phyloP scores from a whole-genome alignment of 257 asterid species.

The Catharanthus roseus region DNA sequence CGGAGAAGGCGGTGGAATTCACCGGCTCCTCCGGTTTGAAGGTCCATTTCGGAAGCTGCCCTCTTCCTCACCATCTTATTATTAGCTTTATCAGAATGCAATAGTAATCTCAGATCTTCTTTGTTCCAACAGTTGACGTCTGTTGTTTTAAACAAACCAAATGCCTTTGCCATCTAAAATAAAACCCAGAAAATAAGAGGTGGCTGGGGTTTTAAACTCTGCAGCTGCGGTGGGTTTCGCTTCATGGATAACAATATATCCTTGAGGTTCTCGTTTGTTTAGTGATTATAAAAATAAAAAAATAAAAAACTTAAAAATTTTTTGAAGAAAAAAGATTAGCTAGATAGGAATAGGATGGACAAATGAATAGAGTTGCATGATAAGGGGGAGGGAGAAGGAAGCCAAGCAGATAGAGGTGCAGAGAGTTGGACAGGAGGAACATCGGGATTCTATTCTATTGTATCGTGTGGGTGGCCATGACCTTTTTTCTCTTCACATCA shows the following conservation, averaged over 20 bases:
- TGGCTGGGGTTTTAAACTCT: background rate
- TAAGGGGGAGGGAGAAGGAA: slow-evolving; percentile 32
- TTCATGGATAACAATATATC: background rate
- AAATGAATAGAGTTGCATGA: slow-evolving; percentile 7
- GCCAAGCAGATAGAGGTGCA: slow-evolving; percentile 58
- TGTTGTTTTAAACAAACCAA: slow-evolving; percentile 24
- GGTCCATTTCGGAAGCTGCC: slow-evolving; percentile 73
- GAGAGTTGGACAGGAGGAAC: slow-evolving; percentile 51
- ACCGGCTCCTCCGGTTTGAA: slow-evolving; percentile 26
- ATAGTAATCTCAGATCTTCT: slow-evolving; percentile 10
- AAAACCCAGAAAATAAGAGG: too few relatives aligned
- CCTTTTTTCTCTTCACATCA: background rate
- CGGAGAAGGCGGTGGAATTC: slow-evolving; percentile 41
- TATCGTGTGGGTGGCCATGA: slow-evolving; percentile 20
- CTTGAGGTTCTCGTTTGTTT: too few relatives aligned
- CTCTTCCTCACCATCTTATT: slow-evolving; percentile 66
- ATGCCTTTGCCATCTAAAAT: slow-evolving; percentile 37
- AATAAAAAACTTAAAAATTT: too few relatives aligned
- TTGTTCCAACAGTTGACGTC: too few relatives aligned
- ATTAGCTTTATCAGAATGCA: slow-evolving; percentile 16
- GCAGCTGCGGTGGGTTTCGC: too few relatives aligned
- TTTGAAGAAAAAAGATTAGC: background rate
- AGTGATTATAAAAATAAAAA: too few relatives aligned
- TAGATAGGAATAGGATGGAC: background rate
- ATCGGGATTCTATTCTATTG: slow-evolving; percentile 86